Evolutionary conservation across 2,329 filamentous ascomycete genomes (phyloP).

Genomic region (Pyricularia pennisetigena): DNA sequence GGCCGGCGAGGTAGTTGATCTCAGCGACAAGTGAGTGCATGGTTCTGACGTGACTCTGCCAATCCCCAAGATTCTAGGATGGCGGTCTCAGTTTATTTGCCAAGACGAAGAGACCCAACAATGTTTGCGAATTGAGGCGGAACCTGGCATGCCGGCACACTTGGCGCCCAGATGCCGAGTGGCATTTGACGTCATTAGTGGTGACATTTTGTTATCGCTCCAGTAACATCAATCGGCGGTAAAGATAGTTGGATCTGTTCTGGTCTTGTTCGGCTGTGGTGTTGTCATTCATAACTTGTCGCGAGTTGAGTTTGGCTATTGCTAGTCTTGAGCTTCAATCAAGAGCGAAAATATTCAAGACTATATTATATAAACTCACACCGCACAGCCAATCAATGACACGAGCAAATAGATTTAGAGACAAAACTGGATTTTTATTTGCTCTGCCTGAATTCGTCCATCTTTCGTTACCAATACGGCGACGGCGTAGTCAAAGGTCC

Average conservation of each 20-base stretch:
- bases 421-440: no score
- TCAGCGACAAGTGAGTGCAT: background rate
- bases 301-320: no score
- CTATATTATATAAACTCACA: no score
- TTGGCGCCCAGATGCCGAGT: background rate
- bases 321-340: background rate
- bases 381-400: no score
- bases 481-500: no score
- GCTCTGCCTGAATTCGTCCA: no score
- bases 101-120: background rate
- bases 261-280: background rate
- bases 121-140: background rate
- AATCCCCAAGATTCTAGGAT: background rate
- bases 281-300: background rate
- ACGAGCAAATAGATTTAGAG: no score
- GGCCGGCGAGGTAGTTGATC: background rate
- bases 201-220: background rate
- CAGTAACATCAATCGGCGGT: background rate
- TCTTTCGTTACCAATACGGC: no score
- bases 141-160: background rate
- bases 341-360: no score
- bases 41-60: background rate
- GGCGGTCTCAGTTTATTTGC: background rate
- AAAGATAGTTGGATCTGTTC: background rate
- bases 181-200: background rate